Evolutionary conservation across 176 grass and related monocot genomes (phyloP).

Genomic region (Cenchrus americanus): DNA sequence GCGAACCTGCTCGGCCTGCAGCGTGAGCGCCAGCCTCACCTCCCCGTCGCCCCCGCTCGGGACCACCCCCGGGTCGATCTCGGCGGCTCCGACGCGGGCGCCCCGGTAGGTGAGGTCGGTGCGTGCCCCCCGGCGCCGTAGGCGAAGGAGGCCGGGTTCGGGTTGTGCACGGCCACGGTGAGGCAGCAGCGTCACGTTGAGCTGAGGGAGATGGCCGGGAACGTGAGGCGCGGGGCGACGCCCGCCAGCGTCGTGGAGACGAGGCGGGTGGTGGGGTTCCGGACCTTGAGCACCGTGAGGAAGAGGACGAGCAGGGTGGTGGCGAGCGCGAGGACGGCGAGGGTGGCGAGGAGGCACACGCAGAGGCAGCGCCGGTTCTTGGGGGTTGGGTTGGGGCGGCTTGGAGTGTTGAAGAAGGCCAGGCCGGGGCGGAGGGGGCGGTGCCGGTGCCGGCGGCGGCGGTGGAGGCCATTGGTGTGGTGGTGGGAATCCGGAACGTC

Average conservation of each 20-base stretch:
- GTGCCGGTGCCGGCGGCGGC: background rate
- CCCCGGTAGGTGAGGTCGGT: conserved; percentile 53
- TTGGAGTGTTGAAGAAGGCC: background rate
- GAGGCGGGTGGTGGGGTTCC: conserved; percentile 36
- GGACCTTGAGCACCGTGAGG: conserved; percentile 51
- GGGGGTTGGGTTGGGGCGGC: background rate
- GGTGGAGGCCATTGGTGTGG: conserved; percentile 43
- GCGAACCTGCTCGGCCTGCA: conserved; percentile 57
- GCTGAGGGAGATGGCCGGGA: conserved; percentile 23
- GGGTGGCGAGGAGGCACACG: conserved; percentile 28
- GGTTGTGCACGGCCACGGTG: conserved; percentile 53
- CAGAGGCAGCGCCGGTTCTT: conserved; percentile 30
- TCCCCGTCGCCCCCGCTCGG: background rate
- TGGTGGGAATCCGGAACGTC: no score
- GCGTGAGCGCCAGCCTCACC: conserved; percentile 14
- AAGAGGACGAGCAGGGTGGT: conserved; percentile 38
- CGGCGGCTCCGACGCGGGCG: background rate
- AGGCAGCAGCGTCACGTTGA: conserved; percentile 70
- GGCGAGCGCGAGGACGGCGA: conserved; percentile 1
- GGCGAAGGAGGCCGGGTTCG: conserved; percentile 62
- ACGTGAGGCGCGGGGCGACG: conserved; percentile 36
- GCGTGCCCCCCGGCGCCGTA: conserved; percentile 39
- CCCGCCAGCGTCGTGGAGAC: conserved; percentile 43
- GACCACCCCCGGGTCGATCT: background rate
- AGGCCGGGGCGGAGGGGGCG: background rate